Evolutionary conservation across 352 stramenopile species (phyloP).

Genomic region (Phytophthora litchii): DNA sequence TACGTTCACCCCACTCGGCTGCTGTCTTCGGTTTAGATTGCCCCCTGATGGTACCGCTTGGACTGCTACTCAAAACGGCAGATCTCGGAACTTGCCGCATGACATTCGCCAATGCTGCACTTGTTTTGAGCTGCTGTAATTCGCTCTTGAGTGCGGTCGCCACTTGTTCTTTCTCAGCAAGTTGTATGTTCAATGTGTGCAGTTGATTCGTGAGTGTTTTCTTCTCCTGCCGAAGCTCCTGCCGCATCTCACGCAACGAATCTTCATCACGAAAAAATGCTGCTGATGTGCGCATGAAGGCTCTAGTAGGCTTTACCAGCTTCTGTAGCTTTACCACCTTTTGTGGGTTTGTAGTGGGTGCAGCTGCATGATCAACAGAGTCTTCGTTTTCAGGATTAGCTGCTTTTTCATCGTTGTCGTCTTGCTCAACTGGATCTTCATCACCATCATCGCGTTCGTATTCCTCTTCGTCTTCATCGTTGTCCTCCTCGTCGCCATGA

Average conservation of each 20-base stretch:
- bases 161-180: slow-evolving; percentile 42
- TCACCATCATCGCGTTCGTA: slow-evolving; percentile 25
- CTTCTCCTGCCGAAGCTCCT: slow-evolving; percentile 46
- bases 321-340: slow-evolving; percentile 4
- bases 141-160: slow-evolving; percentile 47
- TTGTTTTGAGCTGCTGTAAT: slow-evolving; percentile 57
- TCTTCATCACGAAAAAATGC: slow-evolving; percentile 66
- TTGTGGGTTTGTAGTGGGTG: slow-evolving; percentile 1
- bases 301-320: slow-evolving; percentile 9
- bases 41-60: neutral
- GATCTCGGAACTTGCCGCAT: slow-evolving; percentile 25
- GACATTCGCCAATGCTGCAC: slow-evolving; percentile 47
- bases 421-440: neutral
- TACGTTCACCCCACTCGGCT: slow-evolving; percentile 50
- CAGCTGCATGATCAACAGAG: neutral
- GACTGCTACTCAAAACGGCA: neutral
- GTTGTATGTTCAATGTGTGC: slow-evolving; percentile 37
- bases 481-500: neutral
- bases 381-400: slow-evolving; percentile 2
- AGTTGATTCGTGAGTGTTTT: slow-evolving; percentile 38
- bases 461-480: slow-evolving; percentile 12
- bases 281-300: slow-evolving; percentile 27
- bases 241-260: slow-evolving; percentile 47
- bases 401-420: slow-evolving; percentile 1
- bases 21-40: slow-evolving; percentile 28